Evolutionary conservation across 176 grass and related monocot genomes (phyloP).

Genomic region (Bolboschoenus planiculmis): DNA sequence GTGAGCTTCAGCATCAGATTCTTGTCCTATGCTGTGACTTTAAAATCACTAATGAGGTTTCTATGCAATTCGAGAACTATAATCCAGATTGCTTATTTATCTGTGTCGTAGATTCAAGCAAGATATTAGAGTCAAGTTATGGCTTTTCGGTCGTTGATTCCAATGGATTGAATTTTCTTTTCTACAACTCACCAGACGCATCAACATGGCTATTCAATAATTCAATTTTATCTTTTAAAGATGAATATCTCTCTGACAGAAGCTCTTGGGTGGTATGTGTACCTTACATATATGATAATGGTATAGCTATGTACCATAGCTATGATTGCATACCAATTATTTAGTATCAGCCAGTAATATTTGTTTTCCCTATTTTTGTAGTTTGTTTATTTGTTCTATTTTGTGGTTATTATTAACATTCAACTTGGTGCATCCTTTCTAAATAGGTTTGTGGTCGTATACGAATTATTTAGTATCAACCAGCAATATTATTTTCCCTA

Average conservation of each 20-base stretch:
- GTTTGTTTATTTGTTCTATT: neutral
- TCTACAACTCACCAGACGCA: slow-evolving; percentile 70
- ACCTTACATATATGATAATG: neutral
- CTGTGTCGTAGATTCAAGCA: slow-evolving; percentile 50
- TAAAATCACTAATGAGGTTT: neutral
- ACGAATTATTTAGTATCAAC: neutral
- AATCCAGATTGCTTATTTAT: slow-evolving; percentile 5
- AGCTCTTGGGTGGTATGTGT: slow-evolving; percentile 84
- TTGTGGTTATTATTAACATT: neutral
- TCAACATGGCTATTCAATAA: slow-evolving; percentile 60
- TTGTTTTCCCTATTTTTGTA: neutral
- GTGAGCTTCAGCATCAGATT: neutral
- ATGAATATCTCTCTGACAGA: slow-evolving; percentile 60
- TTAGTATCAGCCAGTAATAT: neutral
- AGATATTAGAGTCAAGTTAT: slow-evolving; percentile 66
- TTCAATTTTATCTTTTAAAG: slow-evolving; percentile 70
- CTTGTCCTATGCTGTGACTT: neutral
- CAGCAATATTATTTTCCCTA: neutral
- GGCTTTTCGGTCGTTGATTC: slow-evolving; percentile 86
- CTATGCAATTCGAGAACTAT: neutral
- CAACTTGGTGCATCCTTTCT: neutral
- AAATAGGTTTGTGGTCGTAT: no score
- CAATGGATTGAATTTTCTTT: slow-evolving; percentile 87
- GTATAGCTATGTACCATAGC: neutral
- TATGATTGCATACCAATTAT: neutral